phyloP scores from a whole-genome alignment of 1,139 yeast species.

The Suhomyces ambrosiae region DNA sequence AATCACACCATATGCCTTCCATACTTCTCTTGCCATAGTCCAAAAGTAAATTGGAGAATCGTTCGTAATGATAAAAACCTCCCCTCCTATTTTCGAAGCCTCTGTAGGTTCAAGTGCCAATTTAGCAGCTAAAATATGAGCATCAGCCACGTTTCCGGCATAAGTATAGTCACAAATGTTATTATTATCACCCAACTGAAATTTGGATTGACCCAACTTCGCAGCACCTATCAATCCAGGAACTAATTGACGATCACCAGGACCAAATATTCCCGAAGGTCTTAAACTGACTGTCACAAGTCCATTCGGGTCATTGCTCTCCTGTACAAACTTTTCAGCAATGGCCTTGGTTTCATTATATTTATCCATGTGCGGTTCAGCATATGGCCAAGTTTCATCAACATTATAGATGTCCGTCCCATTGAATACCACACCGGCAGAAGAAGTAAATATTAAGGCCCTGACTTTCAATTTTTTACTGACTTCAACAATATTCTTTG shows the following conservation, averaged over 20 bases:
- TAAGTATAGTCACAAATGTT: constrained; percentile 96
- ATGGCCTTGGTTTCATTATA: constrained; percentile 93
- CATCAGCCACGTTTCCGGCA: constrained; percentile 98
- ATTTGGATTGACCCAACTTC: constrained; percentile 80
- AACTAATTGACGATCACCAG: constrained; percentile 95
- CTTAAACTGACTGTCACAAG: constrained; percentile 82
- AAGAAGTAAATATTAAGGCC: constrained; percentile 90
- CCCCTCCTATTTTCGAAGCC: constrained; percentile 65
- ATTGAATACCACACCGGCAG: constrained; percentile 96
- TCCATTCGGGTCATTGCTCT: constrained; percentile 60
- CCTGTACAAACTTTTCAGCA: constrained; percentile 82
- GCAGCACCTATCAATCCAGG: constrained; percentile 91
- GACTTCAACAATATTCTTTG: constrained; percentile 69
- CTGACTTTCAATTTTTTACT: constrained; percentile 56
- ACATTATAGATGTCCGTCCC: constrained; percentile 91
- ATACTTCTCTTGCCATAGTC: constrained; percentile 94
- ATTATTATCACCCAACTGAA: constrained; percentile 91
- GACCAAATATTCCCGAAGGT: constrained; percentile 98
- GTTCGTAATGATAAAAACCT: constrained; percentile 87
- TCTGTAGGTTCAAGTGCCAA: constrained; percentile 54
- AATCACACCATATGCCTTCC: constrained; percentile 93
- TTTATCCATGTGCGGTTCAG: constrained; percentile 91
- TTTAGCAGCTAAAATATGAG: constrained; percentile 90
- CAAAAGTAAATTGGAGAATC: constrained; percentile 96
- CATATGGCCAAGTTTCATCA: constrained; percentile 93